Evolutionary conservation across 2,329 filamentous ascomycete species (phyloP), one percentile per base, ranked within the genome.

Genomic region (Cordyceps sp.): DNA sequence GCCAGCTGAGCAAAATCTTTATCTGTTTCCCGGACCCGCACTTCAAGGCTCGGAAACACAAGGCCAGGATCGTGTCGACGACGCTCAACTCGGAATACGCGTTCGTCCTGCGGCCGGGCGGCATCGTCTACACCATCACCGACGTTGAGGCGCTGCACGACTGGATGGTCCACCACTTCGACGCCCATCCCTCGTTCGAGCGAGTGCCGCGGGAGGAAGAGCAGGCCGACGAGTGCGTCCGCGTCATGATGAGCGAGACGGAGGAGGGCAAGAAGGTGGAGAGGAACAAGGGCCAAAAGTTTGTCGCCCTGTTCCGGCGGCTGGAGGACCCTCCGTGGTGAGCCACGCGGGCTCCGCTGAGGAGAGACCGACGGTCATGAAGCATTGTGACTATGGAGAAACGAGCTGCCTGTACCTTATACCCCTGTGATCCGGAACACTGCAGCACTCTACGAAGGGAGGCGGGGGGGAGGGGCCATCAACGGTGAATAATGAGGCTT

Each of bases 21-120:
- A 81, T 98, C 45, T 98, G 90, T 62, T 98, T 98, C 51, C 90
- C 90, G 1, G 90, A 98, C 48, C 90, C 90, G 36, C 90, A 98
- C 57, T 98, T 98, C 65, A 98, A 98, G 58, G 74, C 83, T 10
- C 72, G 88, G 39, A 98, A 98, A 57, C 90, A 96, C 62, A 98
- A 98, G 58, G 86, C 86, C 25, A 69, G 90, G 25, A 98, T 98
- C 45, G 83, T 98, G 3, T 90, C 82, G 16, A 69, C 79, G 27
- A 85, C 84, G 12, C 62, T 98, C 33, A 86, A 83, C 47, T 82
- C 85, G 0, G 90, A 98, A 55, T 98, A 98, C 49, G 90, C 90
- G 0, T 96, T 80, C 50, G 82, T 80, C 9, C 49, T 96, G 39
- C 66, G 67, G 26, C 85, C 86, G 0, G 85, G 85, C 0, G 92